Conservation (phyloP, 2,329 filamentous ascomycete species). For the Sarocladium strictum region DNA sequence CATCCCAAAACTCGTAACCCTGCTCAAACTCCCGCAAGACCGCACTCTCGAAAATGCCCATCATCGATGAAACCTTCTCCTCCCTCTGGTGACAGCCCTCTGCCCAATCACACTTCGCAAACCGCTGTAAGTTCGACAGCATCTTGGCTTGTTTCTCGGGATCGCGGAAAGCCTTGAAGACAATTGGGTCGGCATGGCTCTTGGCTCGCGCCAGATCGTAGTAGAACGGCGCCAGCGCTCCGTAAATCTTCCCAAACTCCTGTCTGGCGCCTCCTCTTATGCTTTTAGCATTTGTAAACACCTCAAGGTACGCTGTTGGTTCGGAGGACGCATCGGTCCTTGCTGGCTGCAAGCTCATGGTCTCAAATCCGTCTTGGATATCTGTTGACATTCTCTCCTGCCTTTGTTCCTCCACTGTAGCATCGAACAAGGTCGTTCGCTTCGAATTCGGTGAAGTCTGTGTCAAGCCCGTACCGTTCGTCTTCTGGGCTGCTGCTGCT, state of each 20-base stretch:
- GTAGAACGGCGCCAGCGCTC: conserved; percentile 84
- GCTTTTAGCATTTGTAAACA: conserved; percentile 67
- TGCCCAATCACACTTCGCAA: conserved; percentile 75
- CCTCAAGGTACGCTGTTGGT: conserved; percentile 58
- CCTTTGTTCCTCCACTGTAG: conserved; percentile 58
- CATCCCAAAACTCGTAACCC: conserved; percentile 82
- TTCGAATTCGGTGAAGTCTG: conserved; percentile 7
- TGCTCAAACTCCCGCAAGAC: conserved; percentile 89
- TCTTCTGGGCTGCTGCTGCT: conserved; percentile 13
- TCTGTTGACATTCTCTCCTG: conserved; percentile 32
- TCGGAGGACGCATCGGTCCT: conserved; percentile 45
- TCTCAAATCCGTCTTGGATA: conserved; percentile 69
- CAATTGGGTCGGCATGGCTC: conserved; percentile 70
- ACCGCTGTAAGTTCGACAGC: conserved; percentile 71
- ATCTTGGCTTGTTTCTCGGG: conserved; percentile 89
- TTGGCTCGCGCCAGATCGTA: conserved; percentile 67
- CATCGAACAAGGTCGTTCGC: conserved; percentile 39
- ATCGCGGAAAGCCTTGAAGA: conserved; percentile 77
- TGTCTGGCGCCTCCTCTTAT: conserved; percentile 78
- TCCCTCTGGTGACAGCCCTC: conserved; percentile 66
- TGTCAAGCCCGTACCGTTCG: conserved; percentile 13
- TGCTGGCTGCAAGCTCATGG: conserved; percentile 50
- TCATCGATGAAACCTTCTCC: conserved; percentile 67
- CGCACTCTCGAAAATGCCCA: conserved; percentile 81
- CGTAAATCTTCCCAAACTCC: conserved; percentile 87